Base-by-base conservation (phyloP, 345 rosid species). In the Eucalyptus cloeziana region DNA sequence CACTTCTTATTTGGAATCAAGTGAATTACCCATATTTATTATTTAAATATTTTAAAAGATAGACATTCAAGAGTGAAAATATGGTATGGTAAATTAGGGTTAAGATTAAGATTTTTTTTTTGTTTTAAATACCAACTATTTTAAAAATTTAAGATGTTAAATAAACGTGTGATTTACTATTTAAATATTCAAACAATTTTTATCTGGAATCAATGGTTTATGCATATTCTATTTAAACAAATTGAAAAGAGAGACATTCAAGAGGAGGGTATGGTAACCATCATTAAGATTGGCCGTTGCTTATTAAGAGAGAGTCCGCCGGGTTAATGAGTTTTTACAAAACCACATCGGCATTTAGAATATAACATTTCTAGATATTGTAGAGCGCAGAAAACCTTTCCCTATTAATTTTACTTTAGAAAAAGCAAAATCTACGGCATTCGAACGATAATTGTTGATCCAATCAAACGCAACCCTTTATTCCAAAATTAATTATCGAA, bases 281-380 rank as follows among this genome's bases (percentile, higher is more conserved):
- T 37, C 7, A 10, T 33, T 8, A 16, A 33, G 22, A 16, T 33
- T 2, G 7, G 44, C 25, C 13, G 17, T 19, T 15, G 9, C n/a
- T n/a, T n/a, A n/a, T n/a, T 9, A 4, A 33, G 6, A 33, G 12
- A 69, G 24, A 33, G 37, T 37, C 2, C 0, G 7, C 25, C 4
- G 3, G 2, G 22, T 31, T 19, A 31, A 4, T 69, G 21, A 69
- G 11, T 31, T 31, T 31, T 69, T 16, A 16, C 24, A 2, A 17
- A 31, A 17, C 3, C 44, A 37, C 1, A 2, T 9, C 1, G 4
- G 10, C 25, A 10, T 9, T 19, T 71, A 6, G 8, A 10, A 9
- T 71, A 0, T 71, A 71, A 37, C 4, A 37, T 71, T 71, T 71
- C 3, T 19, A 19, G 13, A 71, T 10, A 10, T 21, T 11, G 45